Evolutionary conservation across 176 grass and related monocot genomes (phyloP).

Genomic region (Lolium perenne): DNA sequence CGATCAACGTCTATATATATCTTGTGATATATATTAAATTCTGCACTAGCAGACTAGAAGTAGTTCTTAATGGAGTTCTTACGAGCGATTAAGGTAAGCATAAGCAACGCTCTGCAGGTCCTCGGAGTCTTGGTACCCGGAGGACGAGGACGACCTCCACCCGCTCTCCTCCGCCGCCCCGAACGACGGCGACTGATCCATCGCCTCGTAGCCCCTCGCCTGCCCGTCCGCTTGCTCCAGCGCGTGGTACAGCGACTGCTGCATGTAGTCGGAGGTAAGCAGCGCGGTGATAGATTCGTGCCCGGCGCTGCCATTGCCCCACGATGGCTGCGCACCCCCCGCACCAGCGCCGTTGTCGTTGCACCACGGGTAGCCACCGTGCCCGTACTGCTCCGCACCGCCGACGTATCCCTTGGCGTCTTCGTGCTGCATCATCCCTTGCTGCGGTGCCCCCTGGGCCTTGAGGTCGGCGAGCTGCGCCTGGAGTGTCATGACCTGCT

Average conservation of each 20-base stretch:
- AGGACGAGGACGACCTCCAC: constrained; percentile 62
- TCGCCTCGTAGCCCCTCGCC: background rate
- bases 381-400: constrained; percentile 39
- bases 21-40: constrained; percentile 53
- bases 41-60: constrained; percentile 47
- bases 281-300: constrained; percentile 57
- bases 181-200: background rate
- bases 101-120: constrained; percentile 76
- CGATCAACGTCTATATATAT: constrained; percentile 44
- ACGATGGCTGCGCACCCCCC: constrained; percentile 27
- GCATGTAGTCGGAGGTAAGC: constrained; percentile 46
- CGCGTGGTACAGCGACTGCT: constrained; percentile 52
- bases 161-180: constrained; percentile 51
- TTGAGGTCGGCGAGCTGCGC: constrained; percentile 86
- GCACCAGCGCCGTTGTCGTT: background rate
- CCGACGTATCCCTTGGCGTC: constrained; percentile 42
- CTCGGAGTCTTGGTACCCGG: constrained; percentile 77
- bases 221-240: constrained; percentile 27
- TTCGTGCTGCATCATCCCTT: constrained; percentile 36
- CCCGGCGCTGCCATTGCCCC: constrained; percentile 2
- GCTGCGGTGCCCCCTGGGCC: constrained; percentile 62
- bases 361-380: constrained; percentile 41
- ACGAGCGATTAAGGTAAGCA: constrained; percentile 75
- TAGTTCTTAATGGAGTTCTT: constrained; percentile 50
- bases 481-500: constrained; percentile 96